Evolutionary conservation across 345 rosid genomes (phyloP), one percentile per base, ranked within the genome.

Genomic region (Brassica rapa): DNA sequence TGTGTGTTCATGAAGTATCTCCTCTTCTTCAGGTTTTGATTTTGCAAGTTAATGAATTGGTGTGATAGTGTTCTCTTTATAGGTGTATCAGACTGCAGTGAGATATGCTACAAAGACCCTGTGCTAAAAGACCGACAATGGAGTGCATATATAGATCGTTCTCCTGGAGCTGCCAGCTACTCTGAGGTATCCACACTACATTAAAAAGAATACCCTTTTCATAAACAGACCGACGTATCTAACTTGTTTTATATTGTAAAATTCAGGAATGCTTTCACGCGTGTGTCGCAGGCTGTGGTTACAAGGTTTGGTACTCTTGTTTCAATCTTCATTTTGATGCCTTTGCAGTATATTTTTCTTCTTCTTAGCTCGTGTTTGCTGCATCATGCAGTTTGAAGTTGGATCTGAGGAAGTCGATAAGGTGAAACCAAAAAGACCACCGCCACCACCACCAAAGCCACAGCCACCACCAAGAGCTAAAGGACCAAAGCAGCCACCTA

Each of bases 21-120:
- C 24, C 61, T 71, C 16, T 41, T 59, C 25, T 5, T 23, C 24
- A 7, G 71, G 32, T 62, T 62, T 62, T 70, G 6, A 0, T 14
- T 70, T 55, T 70, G 9, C 29, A 71, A 41, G 73, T 68, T 69
- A 51, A 0, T 74, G 76, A 55, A 15, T 66, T 74, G 55, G 71
- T 80, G 83, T 73, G 69, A 70, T 16, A 56, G 16, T 83, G 51
- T 74, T 76, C 65, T 37, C 33, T 77, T 72, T 83, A 66, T 79
- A 93, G 99, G 98, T 82, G 71, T 91, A 86, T 81, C 65, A 39
- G 93, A 87, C 66, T 95, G 99, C 71, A 72, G 90, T n/a, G 96
- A 93, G 83, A 90, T 88, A 72, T 93, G 99, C 86, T 95, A 91
- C 37, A 95, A 95, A 88, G 98, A 93, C 74, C 99, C 99, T 72